Conservation (phyloP, 805 yeast genomes). For the Candida gorgasii region DNA sequence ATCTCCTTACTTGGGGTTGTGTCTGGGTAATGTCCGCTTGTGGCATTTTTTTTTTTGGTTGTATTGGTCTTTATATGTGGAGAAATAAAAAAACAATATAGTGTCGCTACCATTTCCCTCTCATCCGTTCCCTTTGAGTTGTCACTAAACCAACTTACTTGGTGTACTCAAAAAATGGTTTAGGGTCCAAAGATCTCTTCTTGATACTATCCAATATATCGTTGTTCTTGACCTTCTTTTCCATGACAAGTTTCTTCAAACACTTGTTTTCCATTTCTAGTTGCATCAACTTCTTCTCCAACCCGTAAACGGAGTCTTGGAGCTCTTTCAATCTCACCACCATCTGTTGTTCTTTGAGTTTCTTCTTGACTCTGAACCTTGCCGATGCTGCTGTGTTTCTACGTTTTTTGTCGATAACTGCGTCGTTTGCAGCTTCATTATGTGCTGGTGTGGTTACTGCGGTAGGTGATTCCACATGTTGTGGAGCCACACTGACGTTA, state of each 20-base stretch:
- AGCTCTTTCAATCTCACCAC: conserved; percentile 74
- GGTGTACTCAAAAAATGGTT: conserved; percentile 33
- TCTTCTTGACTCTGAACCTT: conserved; percentile 88
- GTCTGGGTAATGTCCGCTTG: no score
- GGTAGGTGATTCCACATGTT: conserved; percentile 1
- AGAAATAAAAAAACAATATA: no score
- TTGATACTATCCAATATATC: conserved; percentile 55
- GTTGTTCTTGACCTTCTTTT: conserved; percentile 59
- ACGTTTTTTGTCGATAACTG: conserved; percentile 70
- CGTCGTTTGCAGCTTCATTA: background rate
- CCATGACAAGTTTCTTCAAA: conserved; percentile 78
- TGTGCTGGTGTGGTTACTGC: background rate
- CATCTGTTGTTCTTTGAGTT: conserved; percentile 88
- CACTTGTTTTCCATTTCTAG: conserved; percentile 92
- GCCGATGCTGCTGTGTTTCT: conserved; percentile 95
- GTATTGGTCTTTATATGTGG: no score
- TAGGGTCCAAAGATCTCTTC: conserved; percentile 44
- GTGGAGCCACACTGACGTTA: background rate
- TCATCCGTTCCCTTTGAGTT: no score
- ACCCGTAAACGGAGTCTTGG: conserved; percentile 60
- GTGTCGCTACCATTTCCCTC: no score
- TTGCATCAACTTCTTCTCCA: conserved; percentile 77
- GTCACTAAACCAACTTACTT: no score
- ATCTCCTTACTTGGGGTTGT: no score
- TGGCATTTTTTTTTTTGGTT: no score